Evolutionary conservation across 257 asterid genomes (phyloP).

Genomic region (Voacanga thouarsii): DNA sequence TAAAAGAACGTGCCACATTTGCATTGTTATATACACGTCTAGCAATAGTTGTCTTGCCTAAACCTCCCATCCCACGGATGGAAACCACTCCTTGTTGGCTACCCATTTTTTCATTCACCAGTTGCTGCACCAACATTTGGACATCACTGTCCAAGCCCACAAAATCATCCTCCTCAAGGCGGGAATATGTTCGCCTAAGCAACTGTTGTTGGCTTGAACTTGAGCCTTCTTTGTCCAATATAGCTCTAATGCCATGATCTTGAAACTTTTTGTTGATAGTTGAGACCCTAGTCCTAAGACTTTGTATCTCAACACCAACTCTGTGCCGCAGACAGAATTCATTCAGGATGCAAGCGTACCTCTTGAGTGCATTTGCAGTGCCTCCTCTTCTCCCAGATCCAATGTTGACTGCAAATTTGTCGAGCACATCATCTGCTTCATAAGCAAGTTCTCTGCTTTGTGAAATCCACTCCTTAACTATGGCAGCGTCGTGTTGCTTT

Average conservation of each 20-base stretch:
- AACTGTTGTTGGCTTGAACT: not conserved
- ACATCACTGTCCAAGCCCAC: not conserved
- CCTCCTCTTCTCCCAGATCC: too few relatives aligned
- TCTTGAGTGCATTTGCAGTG: not conserved
- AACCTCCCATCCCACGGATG: too few relatives aligned
- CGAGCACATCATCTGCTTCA: constrained; percentile 3
- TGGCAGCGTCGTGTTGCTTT: not conserved
- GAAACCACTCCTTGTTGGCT: too few relatives aligned
- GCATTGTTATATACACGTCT: too few relatives aligned
- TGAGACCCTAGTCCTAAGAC: not conserved
- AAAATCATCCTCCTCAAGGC: not conserved
- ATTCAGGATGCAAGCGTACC: not conserved
- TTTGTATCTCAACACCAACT: not conserved
- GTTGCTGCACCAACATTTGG: not conserved
- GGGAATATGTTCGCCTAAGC: not conserved
- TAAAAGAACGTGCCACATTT: too few relatives aligned
- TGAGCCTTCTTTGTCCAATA: not conserved
- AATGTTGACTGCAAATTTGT: not conserved
- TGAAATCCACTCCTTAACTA: not conserved
- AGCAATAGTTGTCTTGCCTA: too few relatives aligned
- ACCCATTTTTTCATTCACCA: not conserved
- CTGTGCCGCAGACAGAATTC: not conserved
- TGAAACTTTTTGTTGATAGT: not conserved
- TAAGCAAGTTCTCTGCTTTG: constrained; percentile 6
- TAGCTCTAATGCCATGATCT: not conserved